These are phyloP conservation scores for Kodamaea restingae DNA, from an alignment of 805 yeast genomes.

Conservation along the genomic window DNA sequence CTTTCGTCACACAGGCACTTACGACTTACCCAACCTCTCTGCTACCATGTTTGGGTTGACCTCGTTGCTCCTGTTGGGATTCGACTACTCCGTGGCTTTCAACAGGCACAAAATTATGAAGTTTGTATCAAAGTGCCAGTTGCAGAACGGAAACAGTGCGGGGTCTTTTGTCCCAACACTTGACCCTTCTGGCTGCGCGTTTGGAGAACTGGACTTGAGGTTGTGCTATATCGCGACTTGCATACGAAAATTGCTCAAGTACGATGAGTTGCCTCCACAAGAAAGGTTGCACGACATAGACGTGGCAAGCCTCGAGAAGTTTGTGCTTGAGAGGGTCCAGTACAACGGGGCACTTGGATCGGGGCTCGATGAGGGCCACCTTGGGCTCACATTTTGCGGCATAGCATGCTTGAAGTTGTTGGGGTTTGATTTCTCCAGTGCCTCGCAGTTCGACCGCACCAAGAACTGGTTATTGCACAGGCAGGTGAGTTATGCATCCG, in stretches of 20 bases:
- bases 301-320: constrained; percentile 32
- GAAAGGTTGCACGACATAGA: constrained; percentile 40
- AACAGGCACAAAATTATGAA: constrained; percentile 47
- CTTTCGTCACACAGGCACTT: constrained; percentile 34
- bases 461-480: constrained; percentile 60
- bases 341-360: constrained; percentile 75
- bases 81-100: constrained; percentile 29
- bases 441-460: constrained; percentile 25
- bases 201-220: constrained; percentile 72
- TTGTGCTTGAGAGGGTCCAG: constrained; percentile 25
- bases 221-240: constrained; percentile 70
- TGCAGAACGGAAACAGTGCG: constrained; percentile 20
- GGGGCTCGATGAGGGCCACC: constrained; percentile 62
- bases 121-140: constrained; percentile 61
- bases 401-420: constrained; percentile 53
- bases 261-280: constrained; percentile 23
- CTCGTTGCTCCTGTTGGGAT: constrained; percentile 48
- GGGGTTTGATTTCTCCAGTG: constrained; percentile 18
- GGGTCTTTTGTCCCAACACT: constrained; percentile 38
- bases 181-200: constrained; percentile 17
- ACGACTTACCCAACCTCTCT: constrained; percentile 64
- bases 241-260: constrained; percentile 50
- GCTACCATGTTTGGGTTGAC: constrained; percentile 75
- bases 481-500: constrained; percentile 45
- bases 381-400: constrained; percentile 86